phyloP scores from a whole-genome alignment of 179 eudicot genomes.

The Patellifolia procumbens region DNA sequence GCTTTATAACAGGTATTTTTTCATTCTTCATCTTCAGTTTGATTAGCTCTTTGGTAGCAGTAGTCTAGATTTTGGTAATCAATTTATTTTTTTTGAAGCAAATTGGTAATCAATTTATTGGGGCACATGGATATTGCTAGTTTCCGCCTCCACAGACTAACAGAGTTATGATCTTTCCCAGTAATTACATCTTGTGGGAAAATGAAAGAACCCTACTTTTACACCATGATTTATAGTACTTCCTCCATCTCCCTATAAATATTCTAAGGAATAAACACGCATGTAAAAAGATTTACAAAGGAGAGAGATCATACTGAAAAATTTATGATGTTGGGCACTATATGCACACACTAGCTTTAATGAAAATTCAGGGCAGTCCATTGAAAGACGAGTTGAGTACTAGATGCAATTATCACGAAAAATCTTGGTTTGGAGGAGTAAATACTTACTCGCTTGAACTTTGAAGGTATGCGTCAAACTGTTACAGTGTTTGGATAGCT shows the following conservation, averaged over 20 bases:
- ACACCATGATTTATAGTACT: background rate
- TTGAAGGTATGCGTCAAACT: background rate
- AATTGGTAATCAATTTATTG: background rate
- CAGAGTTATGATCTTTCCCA: background rate
- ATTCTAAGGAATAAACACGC: background rate
- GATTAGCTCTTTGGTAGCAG: background rate
- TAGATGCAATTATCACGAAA: background rate
- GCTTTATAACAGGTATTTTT: constrained; percentile 52
- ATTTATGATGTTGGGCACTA: background rate
- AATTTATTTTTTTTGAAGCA: too few species aligned
- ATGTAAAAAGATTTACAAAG: background rate
- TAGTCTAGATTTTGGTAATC: background rate
- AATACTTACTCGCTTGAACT: background rate
- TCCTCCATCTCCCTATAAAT: background rate
- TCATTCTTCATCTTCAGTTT: constrained; percentile 14
- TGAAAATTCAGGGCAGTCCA: background rate
- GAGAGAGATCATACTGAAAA: too few species aligned
- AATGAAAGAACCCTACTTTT: background rate
- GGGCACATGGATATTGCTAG: too few species aligned
- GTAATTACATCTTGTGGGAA: background rate
- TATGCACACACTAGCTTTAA: background rate
- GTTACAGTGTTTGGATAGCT: too few species aligned
- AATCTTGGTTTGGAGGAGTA: background rate
- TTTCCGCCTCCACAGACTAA: background rate
- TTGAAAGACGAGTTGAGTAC: background rate